Evolutionary conservation across 78 protist species (phyloP).

Genomic region (Mantamonas sphyraenae): DNA sequence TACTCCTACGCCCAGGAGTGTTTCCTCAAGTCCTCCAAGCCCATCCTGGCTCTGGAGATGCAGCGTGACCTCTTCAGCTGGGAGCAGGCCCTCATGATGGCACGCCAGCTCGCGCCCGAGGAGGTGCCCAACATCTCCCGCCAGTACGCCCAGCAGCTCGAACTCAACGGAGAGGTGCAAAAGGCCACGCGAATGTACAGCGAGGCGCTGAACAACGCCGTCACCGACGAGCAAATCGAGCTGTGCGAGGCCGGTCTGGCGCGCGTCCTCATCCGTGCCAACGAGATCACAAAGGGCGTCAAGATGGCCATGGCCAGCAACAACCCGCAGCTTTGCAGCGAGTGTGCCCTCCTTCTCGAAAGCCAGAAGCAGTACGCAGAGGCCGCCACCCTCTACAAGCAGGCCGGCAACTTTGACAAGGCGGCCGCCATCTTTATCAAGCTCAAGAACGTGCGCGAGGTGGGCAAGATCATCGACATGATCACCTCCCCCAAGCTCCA

Average conservation of each 20-base stretch:
- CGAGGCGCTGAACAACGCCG: conserved; percentile 18
- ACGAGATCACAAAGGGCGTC: conserved; percentile 3
- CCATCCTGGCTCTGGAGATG: conserved; percentile 68
- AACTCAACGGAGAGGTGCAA: conserved; percentile 46
- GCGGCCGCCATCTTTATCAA: conserved; percentile 56
- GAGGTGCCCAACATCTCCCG: conserved; percentile 31
- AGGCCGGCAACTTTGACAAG: conserved; percentile 32
- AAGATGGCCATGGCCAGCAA: conserved; percentile 17
- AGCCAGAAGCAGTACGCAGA: conserved; percentile 39
- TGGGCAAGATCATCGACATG: conserved; percentile 16
- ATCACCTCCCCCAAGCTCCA: conserved; percentile 39
- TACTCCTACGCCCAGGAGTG: conserved; percentile 21
- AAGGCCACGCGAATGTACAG: no score
- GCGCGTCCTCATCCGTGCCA: not conserved
- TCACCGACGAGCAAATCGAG: not conserved
- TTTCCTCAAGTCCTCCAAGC: conserved; percentile 30
- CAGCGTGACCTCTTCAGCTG: conserved; percentile 60
- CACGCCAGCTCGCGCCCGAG: conserved; percentile 43
- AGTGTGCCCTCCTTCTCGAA: conserved; percentile 57
- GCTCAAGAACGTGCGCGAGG: conserved; percentile 28
- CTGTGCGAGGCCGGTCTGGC: conserved; percentile 43
- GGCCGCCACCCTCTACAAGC: conserved; percentile 52
- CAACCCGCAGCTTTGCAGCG: conserved; percentile 9
- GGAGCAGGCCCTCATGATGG: conserved; percentile 65
- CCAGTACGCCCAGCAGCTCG: conserved; percentile 66